Evolutionary conservation across 495 filamentous ascomycete species (phyloP), one percentile per base, ranked within the genome.

Genomic region (Penicillium waksmanii): DNA sequence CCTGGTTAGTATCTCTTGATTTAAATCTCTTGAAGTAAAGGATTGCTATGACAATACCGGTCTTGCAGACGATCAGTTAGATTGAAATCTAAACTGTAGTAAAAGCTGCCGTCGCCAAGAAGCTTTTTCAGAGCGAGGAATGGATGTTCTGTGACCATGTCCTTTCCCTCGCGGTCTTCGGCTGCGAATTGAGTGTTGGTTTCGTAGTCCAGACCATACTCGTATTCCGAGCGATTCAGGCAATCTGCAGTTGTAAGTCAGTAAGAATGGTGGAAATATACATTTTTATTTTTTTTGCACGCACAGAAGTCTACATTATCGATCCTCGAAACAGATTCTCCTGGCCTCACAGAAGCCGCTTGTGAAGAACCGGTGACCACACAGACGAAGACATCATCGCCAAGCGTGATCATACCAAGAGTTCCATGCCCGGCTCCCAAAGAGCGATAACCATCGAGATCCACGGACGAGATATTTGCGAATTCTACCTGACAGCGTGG

Each of bases 31-130:
- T 23, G 23, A 23, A 23, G 23, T 23, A 23, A 44, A 21, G 17
- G 52, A 31, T 31, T 38, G 61, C 43, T 65, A 84, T 70, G 74
- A 93, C 36, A 40, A 44, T 44, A 44, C 89, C 94, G 88, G 65
- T 97, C 89, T 74, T 98, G 95, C 62, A 97, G 78, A 61, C 95
- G 84, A 72, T 94, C 94, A 23, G 95, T 98, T 19, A 98, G 82
- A 72, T 98, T 93, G 69, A 98, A 98, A 75, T 98, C 91, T 31
- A 91, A 87, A 66, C 94, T 97, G 73, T 97, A 98, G 71, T 98
- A 98, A 69, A 98, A 98, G 12, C 89, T 96, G n/a, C 96, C 93
- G 74, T 95, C 90, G 61, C 91, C 87, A 19, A 98, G 79, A 10
- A 98, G 82, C 79, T 96, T 97, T 69, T 93, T 93, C 51, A 98